Percentiles rank a stretch among this genome's conserved stretches.
Evolutionary conservation across 257 asterid genomes (phyloP).

Genomic region (Scutellaria minor): DNA sequence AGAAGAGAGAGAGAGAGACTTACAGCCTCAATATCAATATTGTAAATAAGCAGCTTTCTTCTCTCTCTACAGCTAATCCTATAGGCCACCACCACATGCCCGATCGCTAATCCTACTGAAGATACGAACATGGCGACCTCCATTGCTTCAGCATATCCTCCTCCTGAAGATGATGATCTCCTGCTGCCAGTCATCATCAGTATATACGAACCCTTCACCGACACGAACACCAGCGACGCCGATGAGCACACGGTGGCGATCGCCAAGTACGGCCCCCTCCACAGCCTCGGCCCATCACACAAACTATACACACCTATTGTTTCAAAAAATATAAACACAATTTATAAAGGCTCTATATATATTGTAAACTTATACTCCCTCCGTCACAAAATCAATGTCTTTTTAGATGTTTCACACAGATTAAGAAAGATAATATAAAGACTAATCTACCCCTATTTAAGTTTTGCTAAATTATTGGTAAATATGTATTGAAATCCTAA

Average conservation of each 20-base stretch:
- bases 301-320: slow-evolving; percentile 78
- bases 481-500: too few relatives aligned
- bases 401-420: too few relatives aligned
- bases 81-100: slow-evolving; percentile 84
- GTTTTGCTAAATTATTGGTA: too few relatives aligned
- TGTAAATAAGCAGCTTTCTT: slow-evolving; percentile 88
- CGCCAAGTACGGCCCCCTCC: slow-evolving; percentile 83
- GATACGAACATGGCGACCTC: slow-evolving; percentile 69
- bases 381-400: too few relatives aligned
- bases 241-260: slow-evolving; percentile 75
- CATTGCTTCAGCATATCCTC: slow-evolving; percentile 40
- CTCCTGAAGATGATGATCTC: background rate
- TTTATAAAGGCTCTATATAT: too few relatives aligned
- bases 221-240: slow-evolving; percentile 77
- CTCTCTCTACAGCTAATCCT: slow-evolving; percentile 86
- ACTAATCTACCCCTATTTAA: too few relatives aligned
- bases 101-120: slow-evolving; percentile 71
- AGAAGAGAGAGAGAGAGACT: slow-evolving; percentile 43
- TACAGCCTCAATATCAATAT: slow-evolving; percentile 93
- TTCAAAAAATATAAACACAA: too few relatives aligned
- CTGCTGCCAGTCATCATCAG: slow-evolving; percentile 44
- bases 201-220: slow-evolving; percentile 73
- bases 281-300: slow-evolving; percentile 89
- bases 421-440: too few relatives aligned
- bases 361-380: too few relatives aligned